Base-by-base conservation (phyloP, 495 filamentous ascomycete genomes). In the Penicillium coprophilum region DNA sequence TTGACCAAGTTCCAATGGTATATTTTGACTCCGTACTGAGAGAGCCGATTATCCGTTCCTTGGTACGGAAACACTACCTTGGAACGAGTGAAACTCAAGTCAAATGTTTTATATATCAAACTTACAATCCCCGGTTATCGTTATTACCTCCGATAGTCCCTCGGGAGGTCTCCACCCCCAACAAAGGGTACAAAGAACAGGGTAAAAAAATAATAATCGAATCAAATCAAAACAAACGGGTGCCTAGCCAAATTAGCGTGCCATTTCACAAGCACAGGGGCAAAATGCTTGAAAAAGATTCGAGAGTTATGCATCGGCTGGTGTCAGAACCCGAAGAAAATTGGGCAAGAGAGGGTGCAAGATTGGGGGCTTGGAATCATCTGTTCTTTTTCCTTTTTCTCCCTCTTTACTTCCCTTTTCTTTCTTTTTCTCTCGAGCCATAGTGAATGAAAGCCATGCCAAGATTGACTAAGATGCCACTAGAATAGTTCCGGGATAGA, bases 1-100 rank as follows among this genome's bases (percentile, higher is more conserved):
- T 46, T 34, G n/a, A 55, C 50, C 28, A 34, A 36, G 6, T 51
- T 15, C 11, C 9, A n/a, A 46, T 6, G 40, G 15, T 41, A 20
- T 12, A 23, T 43, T 43, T 20, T 20, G 3, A n/a, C n/a, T n/a
- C n/a, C 40, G 15, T 36, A 15, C 31, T 1, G 6, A n/a, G 34
- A 46, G 57, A 66, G 61, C 64, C 57, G 47, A 48, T 60, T 56
- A 56, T 20, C 57, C 55, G 47, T 54, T 32, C 44, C 58, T 56
- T 36, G 34, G 24, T 32, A 32, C 17, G 27, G 32, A 8, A 48
- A 49, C n/a, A 31, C 13, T n/a, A 36, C 24, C 24, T 7, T 38
- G 34, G n/a, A 38, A 38, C 0, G 24, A 38, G 0, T 3, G 15
- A 38, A 38, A 38, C 34, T 38, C 34, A 38, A 38, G 17, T n/a